Conservation (phyloP, 257 asterid genomes). For the Hygrophila difformis region DNA sequence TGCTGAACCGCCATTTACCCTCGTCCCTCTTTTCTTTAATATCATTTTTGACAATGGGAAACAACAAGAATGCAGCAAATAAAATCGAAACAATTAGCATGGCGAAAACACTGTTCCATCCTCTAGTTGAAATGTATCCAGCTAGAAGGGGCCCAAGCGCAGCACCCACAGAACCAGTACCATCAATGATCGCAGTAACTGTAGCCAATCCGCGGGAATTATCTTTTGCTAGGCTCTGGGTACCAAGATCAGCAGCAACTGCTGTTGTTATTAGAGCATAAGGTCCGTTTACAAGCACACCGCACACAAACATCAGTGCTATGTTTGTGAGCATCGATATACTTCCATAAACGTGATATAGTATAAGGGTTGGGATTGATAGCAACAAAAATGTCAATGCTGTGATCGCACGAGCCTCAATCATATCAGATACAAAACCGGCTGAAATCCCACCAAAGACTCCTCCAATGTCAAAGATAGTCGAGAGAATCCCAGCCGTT, state of each 20-base stretch:
- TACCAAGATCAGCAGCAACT: constrained; percentile 93
- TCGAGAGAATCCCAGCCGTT: constrained; percentile 82
- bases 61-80: constrained; percentile 47
- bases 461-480: constrained; percentile 86
- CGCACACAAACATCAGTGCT: constrained; percentile 56
- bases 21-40: constrained; percentile 45
- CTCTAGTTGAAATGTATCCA: constrained; percentile 83
- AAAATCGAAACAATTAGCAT: constrained; percentile 60
- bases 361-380: constrained; percentile 66
- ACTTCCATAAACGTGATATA: constrained; percentile 68
- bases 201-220: constrained; percentile 85
- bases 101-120: constrained; percentile 84
- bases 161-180: constrained; percentile 93
- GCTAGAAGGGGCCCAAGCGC: constrained; percentile 93
- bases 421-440: constrained; percentile 60
- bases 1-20: constrained; percentile 69
- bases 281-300: constrained; percentile 83
- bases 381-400: constrained; percentile 48
- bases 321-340: constrained; percentile 55
- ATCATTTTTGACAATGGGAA: constrained; percentile 55
- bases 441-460: constrained; percentile 85
- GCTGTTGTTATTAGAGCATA: constrained; percentile 90
- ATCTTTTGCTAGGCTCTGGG: constrained; percentile 50
- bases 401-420: constrained; percentile 82
- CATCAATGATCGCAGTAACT: constrained; percentile 89